These are phyloP conservation scores for Cryptococcus hybrid DNA, from an alignment of 1,284 basidiomycete genomes.

Conservation along the genomic window DNA sequence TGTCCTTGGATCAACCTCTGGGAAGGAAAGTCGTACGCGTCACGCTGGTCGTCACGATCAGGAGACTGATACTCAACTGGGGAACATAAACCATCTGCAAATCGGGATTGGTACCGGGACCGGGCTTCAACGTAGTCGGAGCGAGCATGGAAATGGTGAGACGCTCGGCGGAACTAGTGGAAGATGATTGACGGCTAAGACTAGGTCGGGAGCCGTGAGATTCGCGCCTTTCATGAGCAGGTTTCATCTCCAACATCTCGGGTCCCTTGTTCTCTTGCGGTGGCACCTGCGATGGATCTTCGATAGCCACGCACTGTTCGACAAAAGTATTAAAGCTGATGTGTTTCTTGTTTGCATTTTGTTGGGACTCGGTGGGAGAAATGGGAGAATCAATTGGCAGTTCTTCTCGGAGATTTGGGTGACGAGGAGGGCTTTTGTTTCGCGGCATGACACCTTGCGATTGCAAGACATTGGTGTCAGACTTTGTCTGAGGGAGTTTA, in stretches of 20 bases:
- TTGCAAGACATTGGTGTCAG: conserved; percentile 67
- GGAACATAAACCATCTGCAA: conserved; percentile 69
- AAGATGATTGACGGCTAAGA: conserved; percentile 30
- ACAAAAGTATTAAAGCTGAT: conserved; percentile 99
- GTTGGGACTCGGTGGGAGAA: not conserved
- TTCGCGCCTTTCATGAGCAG: conserved; percentile 26
- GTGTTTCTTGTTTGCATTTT: conserved; percentile 60
- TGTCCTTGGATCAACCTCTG: conserved; percentile 32
- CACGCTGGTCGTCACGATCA: conserved; percentile 8
- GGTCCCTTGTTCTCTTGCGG: conserved; percentile 30
- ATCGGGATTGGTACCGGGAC: conserved; percentile 44
- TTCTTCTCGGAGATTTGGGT: conserved; percentile 12
- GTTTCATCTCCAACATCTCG: conserved; percentile 65
- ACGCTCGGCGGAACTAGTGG: conserved; percentile 51
- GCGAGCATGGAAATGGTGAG: conserved; percentile 93
- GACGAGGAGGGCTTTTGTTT: conserved; percentile 19
- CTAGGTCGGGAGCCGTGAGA: conserved; percentile 32
- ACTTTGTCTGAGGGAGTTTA: conserved; percentile 69
- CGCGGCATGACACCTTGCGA: conserved; percentile 20
- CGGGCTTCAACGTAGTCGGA: conserved; percentile 86
- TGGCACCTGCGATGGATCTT: conserved; percentile 40
- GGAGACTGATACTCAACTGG: conserved; percentile 51
- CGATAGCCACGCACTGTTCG: conserved; percentile 94
- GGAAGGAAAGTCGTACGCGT: conserved; percentile 41
- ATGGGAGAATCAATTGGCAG: conserved; percentile 3